Base-by-base conservation (phyloP, 176 grass and related monocot genomes). In the Alloteropsis semialata region DNA sequence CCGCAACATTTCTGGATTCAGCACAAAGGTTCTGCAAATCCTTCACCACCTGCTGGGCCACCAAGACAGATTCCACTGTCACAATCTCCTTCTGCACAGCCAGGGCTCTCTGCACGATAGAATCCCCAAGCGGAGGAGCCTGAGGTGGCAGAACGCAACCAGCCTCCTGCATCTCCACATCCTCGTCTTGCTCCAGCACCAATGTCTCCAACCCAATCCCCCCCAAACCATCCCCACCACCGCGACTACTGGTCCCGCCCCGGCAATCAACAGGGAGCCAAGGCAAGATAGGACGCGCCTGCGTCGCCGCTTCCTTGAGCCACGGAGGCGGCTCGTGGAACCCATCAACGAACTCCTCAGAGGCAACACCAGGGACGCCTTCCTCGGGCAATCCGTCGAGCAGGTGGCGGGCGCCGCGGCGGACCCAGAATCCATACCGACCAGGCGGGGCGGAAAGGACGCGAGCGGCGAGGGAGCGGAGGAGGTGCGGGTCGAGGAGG, bases 251-350 rank as follows among this genome's bases (percentile, higher is more conserved):
- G 5, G 42, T 64, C 34, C 45, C 1, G 21, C 37, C 87, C 18
- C n/a, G 56, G 75, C 82, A 70, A 44, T 92, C 87, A 72, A 95
- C 30, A 5, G 92, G 92, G 19, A 94, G 86, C 88, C 92, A 94
- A n/a, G 86, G 75, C 10, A 95, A 59, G 6, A 69, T 34, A 65
- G 92, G 88, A 24, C 25, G 78, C 65, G 79, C 50, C 55, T 37
- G 51, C 15, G 37, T 18, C 1, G 74, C 82, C 27, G 58, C 80
- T 75, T 84, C 75, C 49, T 74, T 77, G 29, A 95, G 88, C 90
- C 90, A 95, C 41, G 55, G 46, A 0, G 92, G 92, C 2, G 84
- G 84, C 28, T 89, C 84, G 22, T 84, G 77, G 54, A 95, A 88
- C 3, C 25, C 88, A 21, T 91, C 93, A 8, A 63, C 6, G 3